Evolutionary conservation across 371 early-diverging fungal species (phyloP).

Genomic region (Mortierella sp.): DNA sequence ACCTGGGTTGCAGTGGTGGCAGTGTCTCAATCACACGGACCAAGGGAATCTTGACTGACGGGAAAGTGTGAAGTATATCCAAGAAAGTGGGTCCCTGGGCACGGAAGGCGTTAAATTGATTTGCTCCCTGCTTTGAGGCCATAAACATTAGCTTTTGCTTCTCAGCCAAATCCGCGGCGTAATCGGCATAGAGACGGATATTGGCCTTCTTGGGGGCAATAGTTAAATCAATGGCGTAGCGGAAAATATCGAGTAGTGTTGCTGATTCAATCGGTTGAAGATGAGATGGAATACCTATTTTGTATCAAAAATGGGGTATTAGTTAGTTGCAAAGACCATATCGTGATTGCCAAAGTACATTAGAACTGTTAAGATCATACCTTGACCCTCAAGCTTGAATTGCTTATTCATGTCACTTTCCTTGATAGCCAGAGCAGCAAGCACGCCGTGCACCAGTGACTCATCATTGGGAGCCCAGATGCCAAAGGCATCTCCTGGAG

Average conservation of each 20-base stretch:
- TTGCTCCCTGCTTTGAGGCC: conserved; percentile 82
- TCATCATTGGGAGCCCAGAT: conserved; percentile 84
- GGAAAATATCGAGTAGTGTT: conserved; percentile 72
- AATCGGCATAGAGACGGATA: conserved; percentile 85
- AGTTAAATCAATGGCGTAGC: conserved; percentile 81
- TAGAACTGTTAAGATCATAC: conserved; percentile 24
- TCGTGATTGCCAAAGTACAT: not conserved
- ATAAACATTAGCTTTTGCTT: conserved; percentile 80
- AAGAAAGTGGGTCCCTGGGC: conserved; percentile 77
- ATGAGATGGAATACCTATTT: conserved; percentile 71
- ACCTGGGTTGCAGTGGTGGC: conserved; percentile 86
- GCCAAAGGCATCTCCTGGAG: conserved; percentile 92
- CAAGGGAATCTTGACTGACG: conserved; percentile 72
- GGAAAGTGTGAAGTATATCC: conserved; percentile 85
- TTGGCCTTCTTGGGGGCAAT: conserved; percentile 82
- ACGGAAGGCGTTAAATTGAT: conserved; percentile 75
- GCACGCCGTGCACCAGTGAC: conserved; percentile 65
- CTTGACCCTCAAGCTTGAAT: conserved; percentile 56
- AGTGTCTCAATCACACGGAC: conserved; percentile 81
- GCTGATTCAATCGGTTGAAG: conserved; percentile 63
- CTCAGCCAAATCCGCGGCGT: conserved; percentile 73
- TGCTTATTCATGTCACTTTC: conserved; percentile 56
- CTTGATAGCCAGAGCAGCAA: conserved; percentile 59
- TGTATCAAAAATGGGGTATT: not conserved
- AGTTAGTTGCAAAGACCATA: not conserved